Base-by-base conservation (phyloP, 129 eudicot species). In the Escallonia rubra region DNA sequence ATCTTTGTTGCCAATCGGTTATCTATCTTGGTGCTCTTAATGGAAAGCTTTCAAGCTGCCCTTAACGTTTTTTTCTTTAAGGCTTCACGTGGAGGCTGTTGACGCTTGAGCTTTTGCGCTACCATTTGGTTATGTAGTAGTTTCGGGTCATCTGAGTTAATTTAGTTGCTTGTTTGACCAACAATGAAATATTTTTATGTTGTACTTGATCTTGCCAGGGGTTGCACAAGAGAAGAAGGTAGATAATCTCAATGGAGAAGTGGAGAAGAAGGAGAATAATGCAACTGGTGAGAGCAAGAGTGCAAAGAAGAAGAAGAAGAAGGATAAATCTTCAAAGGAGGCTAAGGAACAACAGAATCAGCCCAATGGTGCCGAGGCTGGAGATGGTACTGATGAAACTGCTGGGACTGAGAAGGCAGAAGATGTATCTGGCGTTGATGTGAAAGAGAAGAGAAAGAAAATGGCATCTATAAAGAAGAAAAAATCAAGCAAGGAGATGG, bases 271-370 rank as follows among this genome's bases (percentile, higher is more conserved):
- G 61, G 74, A 70, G 45, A 61, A 72, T 23, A 57, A 45, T 63
- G 72, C 65, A 2, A 16, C 82, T 42, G 72, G 57, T 1, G 83
- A 78, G 66, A 61, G 81, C 43, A 82, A 75, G 64, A 82, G 39
- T 57, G 78, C 83, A 1, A 78, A 78, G 65, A 81, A 81, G 72
- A 81, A 81, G 79, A 81, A 81, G 57, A 81, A 81, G 86, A 81
- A 76, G 65, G 86, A 76, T 44, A 82, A 78, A 52, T 59, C 78
- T 42, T 50, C 66, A 6, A 82, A 82, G 66, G 87, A 78, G 63
- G 59, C 63, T 8, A 82, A 74, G 59, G 83, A 74, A 70, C 66
- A 59, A 45, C 83, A 77, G 47, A 75, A 77, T 42, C 77, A 74
- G 48, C 69, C 81, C 46, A 74, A 67, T 44, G 72, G 66, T 63